Base-by-base conservation (phyloP, 805 yeast genomes). In the Zygoascus tannicola region DNA sequence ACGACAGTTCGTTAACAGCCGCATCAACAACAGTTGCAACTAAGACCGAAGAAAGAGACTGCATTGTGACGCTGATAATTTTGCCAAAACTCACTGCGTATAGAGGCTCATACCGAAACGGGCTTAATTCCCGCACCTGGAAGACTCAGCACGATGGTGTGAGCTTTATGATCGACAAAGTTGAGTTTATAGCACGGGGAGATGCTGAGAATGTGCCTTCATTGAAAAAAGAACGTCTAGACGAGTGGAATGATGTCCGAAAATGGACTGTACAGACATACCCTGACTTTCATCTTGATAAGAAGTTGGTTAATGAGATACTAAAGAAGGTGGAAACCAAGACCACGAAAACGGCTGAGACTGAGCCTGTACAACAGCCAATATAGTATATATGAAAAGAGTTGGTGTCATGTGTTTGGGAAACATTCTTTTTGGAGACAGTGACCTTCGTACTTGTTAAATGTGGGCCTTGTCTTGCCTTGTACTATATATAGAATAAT, bases 71-170 rank as follows among this genome's bases (percentile, higher is more conserved):
- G 3, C 40, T 82, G 14, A 55, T 77, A 26, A 58, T 90, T 22
- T 66, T 92, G 40, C 97, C 97, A 0, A 65, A 75, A 2, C 65
- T 92, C 38, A 66, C 67, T n/a, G 48, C 55, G 30, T 90, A 92
- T 56, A 60, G 64, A 16, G 94, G 95, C 1, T 67, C 73, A 32
- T 79, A 62, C 56, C 71, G 83, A 39, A 70, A 83, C 60, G 88
- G 83, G 4, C 64, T 88, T 48, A 76, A 78, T 55, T 77, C 95
- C 1, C 71, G 97, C 41, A 62, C 75, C 3, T 90, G 97, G 97
- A 57, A 59, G 1, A 56, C 69, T 8, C 63, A 63, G 4, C 98
- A 90, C 58, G 85, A 83, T 56, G 98, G 98, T 1, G 71, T 79
- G 37, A 81, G 94, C 33, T 69, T 72, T 44, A 78, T 81, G 3